Evolutionary conservation across 1,284 basidiomycete genomes (phyloP), one percentile per base, ranked within the genome.

Genomic region (Boletus mariae): DNA sequence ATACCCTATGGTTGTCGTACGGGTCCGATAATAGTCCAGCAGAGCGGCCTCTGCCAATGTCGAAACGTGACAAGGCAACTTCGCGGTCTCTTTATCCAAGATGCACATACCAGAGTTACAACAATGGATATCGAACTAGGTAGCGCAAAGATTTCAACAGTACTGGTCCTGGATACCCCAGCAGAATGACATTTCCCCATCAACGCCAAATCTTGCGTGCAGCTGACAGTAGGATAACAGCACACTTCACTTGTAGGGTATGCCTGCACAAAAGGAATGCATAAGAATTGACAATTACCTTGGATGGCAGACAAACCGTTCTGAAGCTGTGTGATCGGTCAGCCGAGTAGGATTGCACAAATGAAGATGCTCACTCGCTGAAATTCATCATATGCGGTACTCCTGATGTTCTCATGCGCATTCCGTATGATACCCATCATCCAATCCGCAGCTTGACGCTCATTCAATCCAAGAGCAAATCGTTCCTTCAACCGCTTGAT

Each of bases 371-470:
- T 68, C 56, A 89, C 89, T 69, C 88, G 73, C 69, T 92, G 90
- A 73, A 92, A 97, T 64, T 94, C 92, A 65, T 98, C 96, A 67
- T 98, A 98, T 0, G 90, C 86, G 28, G 89, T 91, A 60, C 89
- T 94, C 60, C 95, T 79, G 54, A 92, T 80, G 68, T 99, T 99
- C 73, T 98, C 94, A 63, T 94, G 90, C 3, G 97, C 97, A 66
- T 99, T 96, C 59, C 83, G 82, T 55, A 98, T 87, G 35, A 94
- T 79, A 25, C 84, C 78, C 78, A 92, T 81, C 88, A 98, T 97
- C 72, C 83, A 95, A 28, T 94, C 88, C 1, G 95, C 95, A 6
- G 96, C 97, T 60, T 94, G 89, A 45, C 92, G 81, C 67, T 99
- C 96, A 54, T 82, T 87, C 52, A 97, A 70, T 20, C 87, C 82